Percentiles rank a stretch among this genome's conserved stretches.
These are phyloP conservation scores for Trichothecium sympodiale DNA, from an alignment of 2,329 filamentous ascomycete genomes.

Conservation along the genomic window DNA sequence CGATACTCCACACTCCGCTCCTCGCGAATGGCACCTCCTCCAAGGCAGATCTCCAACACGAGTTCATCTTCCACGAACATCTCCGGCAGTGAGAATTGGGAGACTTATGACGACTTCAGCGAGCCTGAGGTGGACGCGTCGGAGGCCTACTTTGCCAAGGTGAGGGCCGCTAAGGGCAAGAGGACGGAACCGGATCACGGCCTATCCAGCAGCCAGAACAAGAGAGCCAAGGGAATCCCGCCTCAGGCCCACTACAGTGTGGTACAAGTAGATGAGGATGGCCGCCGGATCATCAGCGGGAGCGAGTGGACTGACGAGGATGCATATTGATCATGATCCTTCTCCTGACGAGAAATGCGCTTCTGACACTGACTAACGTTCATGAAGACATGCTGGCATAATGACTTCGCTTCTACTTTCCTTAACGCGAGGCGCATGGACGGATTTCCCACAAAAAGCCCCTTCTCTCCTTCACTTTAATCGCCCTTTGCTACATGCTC, in stretches of 20 bases:
- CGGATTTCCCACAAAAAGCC: too few species aligned
- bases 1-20: conserved; percentile 15
- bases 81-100: conserved; percentile 92
- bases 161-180: conserved; percentile 58
- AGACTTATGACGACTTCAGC: conserved; percentile 82
- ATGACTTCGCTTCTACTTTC: conserved; percentile 1
- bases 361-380: conserved; percentile 1
- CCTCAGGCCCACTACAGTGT: conserved; percentile 25
- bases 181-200: conserved; percentile 41
- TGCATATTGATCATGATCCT: conserved; percentile 29
- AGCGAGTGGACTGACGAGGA: conserved; percentile 61
- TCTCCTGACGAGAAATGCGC: too few species aligned
- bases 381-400: neutral
- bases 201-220: conserved; percentile 30
- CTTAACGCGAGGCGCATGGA: neutral
- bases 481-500: too few species aligned
- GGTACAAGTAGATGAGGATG: conserved; percentile 43
- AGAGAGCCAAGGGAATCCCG: conserved; percentile 43
- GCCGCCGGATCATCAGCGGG: conserved; percentile 50
- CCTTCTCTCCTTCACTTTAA: too few species aligned
- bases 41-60: conserved; percentile 52
- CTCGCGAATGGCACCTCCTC: conserved; percentile 25
- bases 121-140: conserved; percentile 65
- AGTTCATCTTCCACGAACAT: conserved; percentile 66
- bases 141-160: conserved; percentile 70